phyloP scores from a whole-genome alignment of 257 asterid genomes.

The Penstemon newberryi region DNA sequence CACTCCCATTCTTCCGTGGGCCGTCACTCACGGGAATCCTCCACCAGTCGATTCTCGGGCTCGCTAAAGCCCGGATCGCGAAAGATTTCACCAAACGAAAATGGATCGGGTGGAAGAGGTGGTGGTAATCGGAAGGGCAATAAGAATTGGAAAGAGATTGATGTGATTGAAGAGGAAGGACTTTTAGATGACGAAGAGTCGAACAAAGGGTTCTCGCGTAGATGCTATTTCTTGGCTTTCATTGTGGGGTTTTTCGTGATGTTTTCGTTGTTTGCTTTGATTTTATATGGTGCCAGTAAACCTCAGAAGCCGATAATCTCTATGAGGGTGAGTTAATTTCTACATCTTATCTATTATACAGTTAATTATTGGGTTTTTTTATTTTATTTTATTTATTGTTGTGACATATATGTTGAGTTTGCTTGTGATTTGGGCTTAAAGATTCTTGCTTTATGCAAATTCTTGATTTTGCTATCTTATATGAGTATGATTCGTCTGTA shows the following conservation, averaged over 20 bases:
- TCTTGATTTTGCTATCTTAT: background rate
- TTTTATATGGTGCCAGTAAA: conserved; percentile 65
- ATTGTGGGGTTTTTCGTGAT: conserved; percentile 60
- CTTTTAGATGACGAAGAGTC: conserved; percentile 53
- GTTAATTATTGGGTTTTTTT: background rate
- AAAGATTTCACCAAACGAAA: conserved; percentile 66
- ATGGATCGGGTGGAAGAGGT: conserved; percentile 52
- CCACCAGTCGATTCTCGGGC: conserved; percentile 83
- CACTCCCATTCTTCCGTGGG: conserved; percentile 83
- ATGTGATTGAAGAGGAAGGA: conserved; percentile 81
- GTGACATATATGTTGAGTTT: background rate
- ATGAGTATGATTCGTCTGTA: background rate
- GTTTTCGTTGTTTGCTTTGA: conserved; percentile 62
- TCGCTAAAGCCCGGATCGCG: conserved; percentile 78
- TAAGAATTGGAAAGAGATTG: conserved; percentile 56
- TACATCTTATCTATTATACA: background rate
- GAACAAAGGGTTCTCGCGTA: conserved; percentile 47
- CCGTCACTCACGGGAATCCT: conserved; percentile 84
- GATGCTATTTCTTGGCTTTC: conserved; percentile 64
- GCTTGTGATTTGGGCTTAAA: background rate
- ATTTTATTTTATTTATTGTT: background rate
- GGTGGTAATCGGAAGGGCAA: conserved; percentile 36
- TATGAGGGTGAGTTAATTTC: conserved; percentile 54
- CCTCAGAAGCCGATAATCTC: conserved; percentile 68
- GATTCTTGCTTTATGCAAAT: background rate